phyloP scores from a whole-genome alignment of 495 filamentous ascomycete species.

The Xanthoparmelia taractica region DNA sequence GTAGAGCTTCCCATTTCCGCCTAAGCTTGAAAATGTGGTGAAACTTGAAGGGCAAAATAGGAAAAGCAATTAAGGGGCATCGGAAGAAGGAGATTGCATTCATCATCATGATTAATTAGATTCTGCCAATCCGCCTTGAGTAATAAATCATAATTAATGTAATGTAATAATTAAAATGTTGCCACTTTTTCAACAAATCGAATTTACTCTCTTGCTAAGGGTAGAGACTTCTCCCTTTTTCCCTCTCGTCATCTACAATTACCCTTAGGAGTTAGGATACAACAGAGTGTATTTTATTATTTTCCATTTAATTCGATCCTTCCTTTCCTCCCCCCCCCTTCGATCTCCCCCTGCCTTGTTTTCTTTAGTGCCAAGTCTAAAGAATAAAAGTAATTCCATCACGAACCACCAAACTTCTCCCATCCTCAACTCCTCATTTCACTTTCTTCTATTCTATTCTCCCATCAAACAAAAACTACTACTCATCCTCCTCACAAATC shows the following conservation, averaged over 20 bases:
- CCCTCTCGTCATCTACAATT: too few species aligned
- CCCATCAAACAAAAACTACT: background rate
- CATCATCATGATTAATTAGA: background rate
- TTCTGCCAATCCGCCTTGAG: background rate
- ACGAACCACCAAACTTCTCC: background rate
- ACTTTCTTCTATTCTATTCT: background rate
- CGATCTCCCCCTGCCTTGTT: background rate
- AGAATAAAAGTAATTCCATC: background rate
- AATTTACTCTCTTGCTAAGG: too few species aligned
- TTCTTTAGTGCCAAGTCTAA: conserved; percentile 1
- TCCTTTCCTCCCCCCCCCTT: background rate
- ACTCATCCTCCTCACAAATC: conserved; percentile 12
- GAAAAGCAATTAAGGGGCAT: background rate
- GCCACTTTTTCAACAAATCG: background rate
- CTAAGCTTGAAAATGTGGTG: background rate
- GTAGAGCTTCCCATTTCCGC: background rate
- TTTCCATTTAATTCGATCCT: too few species aligned
- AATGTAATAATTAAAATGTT: too few species aligned
- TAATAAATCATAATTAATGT: too few species aligned
- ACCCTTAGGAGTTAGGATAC: too few species aligned
- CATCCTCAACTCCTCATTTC: background rate
- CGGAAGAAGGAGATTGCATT: background rate
- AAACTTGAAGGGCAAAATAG: too few species aligned
- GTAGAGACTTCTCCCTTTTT: too few species aligned
- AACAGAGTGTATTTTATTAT: too few species aligned